phyloP scores from a whole-genome alignment of 345 rosid genomes.

The Salix purpurea region DNA sequence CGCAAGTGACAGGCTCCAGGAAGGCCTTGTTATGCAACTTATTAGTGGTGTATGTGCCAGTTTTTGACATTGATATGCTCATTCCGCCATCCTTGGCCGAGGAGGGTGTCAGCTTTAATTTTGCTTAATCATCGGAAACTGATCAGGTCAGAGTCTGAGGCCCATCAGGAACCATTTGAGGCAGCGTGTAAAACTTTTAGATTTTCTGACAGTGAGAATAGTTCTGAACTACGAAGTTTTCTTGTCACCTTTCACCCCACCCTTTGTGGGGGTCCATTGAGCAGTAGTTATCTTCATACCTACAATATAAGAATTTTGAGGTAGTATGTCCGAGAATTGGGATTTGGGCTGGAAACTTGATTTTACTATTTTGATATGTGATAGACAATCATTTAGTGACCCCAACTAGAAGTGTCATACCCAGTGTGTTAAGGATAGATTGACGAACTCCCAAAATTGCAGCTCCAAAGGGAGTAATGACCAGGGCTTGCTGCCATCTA shows the following conservation, averaged over 20 bases:
- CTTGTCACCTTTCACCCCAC: not conserved
- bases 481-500: not conserved
- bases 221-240: constrained; percentile 6
- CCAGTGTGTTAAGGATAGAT: not conserved
- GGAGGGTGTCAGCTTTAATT: constrained; percentile 11
- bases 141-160: constrained; percentile 10
- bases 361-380: not conserved
- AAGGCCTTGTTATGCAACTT: not conserved
- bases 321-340: not conserved
- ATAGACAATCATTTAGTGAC: not conserved
- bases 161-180: not conserved
- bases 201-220: not conserved
- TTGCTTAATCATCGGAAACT: not conserved
- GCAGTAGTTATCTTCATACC: not conserved
- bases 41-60: not conserved
- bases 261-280: not conserved
- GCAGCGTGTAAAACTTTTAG: constrained; percentile 9
- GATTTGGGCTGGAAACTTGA: not conserved
- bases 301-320: not conserved
- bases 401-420: not conserved
- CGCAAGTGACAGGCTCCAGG: constrained; percentile 33
- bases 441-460: not conserved
- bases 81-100: constrained; percentile 3
- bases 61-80: not conserved
- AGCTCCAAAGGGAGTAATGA: not conserved